Base-by-base conservation (phyloP, 2,329 filamentous ascomycete genomes). In the Arthroderma uncinatum region DNA sequence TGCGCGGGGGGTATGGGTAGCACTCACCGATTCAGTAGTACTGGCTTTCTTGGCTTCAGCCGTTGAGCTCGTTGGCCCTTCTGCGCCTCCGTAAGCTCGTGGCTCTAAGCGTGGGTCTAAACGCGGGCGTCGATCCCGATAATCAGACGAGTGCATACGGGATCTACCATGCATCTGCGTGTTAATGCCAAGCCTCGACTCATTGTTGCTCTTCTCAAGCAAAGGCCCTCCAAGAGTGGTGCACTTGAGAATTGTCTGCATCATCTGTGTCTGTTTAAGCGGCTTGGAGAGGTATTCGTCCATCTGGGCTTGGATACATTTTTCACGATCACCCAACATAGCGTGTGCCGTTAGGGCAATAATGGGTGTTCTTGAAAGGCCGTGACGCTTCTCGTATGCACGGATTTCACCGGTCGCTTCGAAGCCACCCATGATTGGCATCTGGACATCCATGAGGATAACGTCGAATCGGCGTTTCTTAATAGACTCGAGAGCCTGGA, bases 361-460 rank as follows among this genome's bases (percentile, higher is more conserved):
- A 67, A 98, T 96, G 12, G 93, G 93, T 9, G 92, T 95, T 55
- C 92, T 82, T 58, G 88, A 84, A 34, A 89, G 81, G 57, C 85
- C 85, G 64, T 89, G 82, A 62, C 85, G 87, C 59, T 86, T 84
- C 71, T 98, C 93, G 71, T 92, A 97, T 70, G 96, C 90, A 66
- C 93, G 84, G 64, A 98, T 98, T 77, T 95, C 95, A 64, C 85
- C 88, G 3, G 93, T 98, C 12, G 93, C 91, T 74, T 98, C 93
- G 69, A 98, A 97, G 47, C 93, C 93, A 69, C 93, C 93, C 91
- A 97, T 97, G 66, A 97, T 87, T n/a, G 93, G 93, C 93, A 98
- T 98, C 71, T 97, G 93, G 16, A 98, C 93, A 69, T 98, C 93
- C 93, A 98, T 98, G 53, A 98, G 80, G 62, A 98, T 93, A 60